Evolutionary conservation across 495 filamentous ascomycete species (phyloP).

Genomic region (Tuber brumale): DNA sequence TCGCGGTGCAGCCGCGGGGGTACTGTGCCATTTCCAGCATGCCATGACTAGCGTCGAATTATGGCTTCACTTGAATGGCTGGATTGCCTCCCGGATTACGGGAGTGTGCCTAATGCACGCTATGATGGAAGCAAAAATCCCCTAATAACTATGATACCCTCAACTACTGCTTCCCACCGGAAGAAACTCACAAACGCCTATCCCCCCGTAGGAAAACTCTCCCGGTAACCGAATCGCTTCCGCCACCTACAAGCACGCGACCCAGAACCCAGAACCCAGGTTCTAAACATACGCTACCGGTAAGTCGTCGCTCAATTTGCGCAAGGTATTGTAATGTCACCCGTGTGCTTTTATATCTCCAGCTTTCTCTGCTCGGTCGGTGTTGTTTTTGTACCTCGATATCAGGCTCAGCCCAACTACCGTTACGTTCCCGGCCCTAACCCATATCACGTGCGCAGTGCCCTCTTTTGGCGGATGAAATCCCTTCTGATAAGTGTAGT

Average conservation of each 20-base stretch:
- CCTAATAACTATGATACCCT: not conserved
- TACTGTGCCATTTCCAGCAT: not conserved
- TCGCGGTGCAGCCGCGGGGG: not conserved
- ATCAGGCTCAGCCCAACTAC: not conserved
- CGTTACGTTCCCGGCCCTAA: not conserved
- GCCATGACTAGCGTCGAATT: not conserved
- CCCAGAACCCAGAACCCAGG: not conserved
- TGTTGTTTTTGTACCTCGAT: not conserved
- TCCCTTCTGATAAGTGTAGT: not conserved
- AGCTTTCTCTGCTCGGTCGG: not conserved
- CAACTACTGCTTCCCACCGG: too few relatives aligned
- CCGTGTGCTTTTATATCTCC: not conserved
- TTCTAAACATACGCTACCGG: not conserved
- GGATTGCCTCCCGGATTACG: not conserved
- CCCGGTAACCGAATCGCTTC: not conserved
- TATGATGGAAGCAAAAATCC: not conserved
- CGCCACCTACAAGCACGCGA: not conserved
- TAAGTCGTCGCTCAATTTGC: not conserved
- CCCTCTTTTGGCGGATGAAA: not conserved
- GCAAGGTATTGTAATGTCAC: not conserved
- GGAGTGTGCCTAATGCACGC: not conserved
- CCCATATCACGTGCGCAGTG: not conserved
- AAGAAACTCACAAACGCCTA: too few relatives aligned
- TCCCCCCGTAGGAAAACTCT: not conserved
- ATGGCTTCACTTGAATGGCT: not conserved